A percentile compares a stretch with the other conserved stretches of the same genome.
Evolutionary conservation across 1,284 basidiomycete species (phyloP).

Genomic region (Sporisorium sorghi): DNA sequence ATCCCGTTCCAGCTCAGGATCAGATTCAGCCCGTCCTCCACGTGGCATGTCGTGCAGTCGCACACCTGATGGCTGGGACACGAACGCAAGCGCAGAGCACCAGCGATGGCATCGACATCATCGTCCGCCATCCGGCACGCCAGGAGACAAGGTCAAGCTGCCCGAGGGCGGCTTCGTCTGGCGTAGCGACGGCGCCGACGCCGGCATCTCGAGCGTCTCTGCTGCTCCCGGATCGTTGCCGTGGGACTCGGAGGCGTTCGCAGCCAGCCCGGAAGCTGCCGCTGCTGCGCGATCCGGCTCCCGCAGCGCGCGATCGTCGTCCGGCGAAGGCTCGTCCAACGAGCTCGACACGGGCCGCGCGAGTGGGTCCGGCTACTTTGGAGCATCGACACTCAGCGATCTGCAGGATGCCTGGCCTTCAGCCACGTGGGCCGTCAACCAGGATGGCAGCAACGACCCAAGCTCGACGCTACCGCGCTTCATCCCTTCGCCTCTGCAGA

Average conservation of each 20-base stretch:
- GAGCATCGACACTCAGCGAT: constrained; percentile 41
- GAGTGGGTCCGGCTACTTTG: constrained; percentile 23
- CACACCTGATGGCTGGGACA: constrained; percentile 43
- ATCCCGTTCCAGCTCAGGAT: constrained; percentile 26
- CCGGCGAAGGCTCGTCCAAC: constrained; percentile 34
- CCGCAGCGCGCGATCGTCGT: constrained; percentile 33
- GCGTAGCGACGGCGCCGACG: constrained; percentile 49
- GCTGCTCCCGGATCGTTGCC: constrained; percentile 29
- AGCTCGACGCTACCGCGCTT: constrained; percentile 34
- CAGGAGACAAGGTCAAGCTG: constrained; percentile 43
- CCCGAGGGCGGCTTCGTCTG: constrained; percentile 58
- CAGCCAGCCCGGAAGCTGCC: constrained; percentile 30
- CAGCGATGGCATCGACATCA: constrained; percentile 57
- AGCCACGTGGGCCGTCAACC: constrained; percentile 44
- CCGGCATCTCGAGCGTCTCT: constrained; percentile 28
- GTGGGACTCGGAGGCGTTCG: constrained; percentile 44
- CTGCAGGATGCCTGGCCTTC: constrained; percentile 51
- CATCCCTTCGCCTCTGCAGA: constrained; percentile 43
- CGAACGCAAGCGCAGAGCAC: constrained; percentile 43
- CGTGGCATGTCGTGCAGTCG: constrained; percentile 17
- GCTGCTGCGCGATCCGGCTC: constrained; percentile 16
- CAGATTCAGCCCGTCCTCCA: constrained; percentile 19
- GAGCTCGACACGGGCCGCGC: constrained; percentile 33
- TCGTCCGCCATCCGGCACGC: constrained; percentile 36
- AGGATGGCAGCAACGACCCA: constrained; percentile 32